phyloP scores from a whole-genome alignment of 2,329 filamentous ascomycete species.

The Ceratocystis ficicola region DNA sequence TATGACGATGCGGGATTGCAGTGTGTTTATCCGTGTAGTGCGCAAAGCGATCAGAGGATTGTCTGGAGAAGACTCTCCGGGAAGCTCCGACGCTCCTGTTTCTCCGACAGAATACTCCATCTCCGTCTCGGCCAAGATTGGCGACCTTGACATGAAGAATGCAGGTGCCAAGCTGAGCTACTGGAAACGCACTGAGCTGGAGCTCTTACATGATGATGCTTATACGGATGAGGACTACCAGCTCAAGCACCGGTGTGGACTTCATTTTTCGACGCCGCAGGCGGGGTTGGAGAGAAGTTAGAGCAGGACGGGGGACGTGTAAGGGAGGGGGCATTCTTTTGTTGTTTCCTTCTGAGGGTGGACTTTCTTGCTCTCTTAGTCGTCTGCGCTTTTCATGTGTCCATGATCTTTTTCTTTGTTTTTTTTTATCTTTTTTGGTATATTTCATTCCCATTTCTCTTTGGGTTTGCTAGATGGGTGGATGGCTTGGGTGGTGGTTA shows the following conservation, averaged over 20 bases:
- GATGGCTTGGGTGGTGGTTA: too few species aligned
- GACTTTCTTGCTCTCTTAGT: conserved; percentile 2
- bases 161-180: conserved; percentile 52
- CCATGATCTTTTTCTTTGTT: neutral
- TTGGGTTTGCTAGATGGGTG: too few species aligned
- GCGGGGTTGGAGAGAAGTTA: conserved; percentile 6
- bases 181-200: conserved; percentile 53
- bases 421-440: neutral
- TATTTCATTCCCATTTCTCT: neutral
- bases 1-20: conserved; percentile 74
- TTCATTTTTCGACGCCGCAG: conserved; percentile 14
- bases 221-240: conserved; percentile 39
- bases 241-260: conserved; percentile 16
- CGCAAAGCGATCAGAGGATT: neutral
- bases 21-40: conserved; percentile 53
- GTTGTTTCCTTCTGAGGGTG: neutral
- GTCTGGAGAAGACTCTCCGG: too few species aligned
- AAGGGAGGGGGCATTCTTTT: neutral
- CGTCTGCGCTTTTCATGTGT: conserved; percentile 1
- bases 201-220: conserved; percentile 55
- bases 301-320: conserved; percentile 3
- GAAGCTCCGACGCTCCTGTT: conserved; percentile 22
- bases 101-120: conserved; percentile 13
- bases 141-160: conserved; percentile 68
- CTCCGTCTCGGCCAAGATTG: conserved; percentile 34